A percentile compares a stretch with the other conserved stretches of the same genome.
Conservation (phyloP, 2,329 filamentous ascomycete species). For the Corinectria fuckeliana region DNA sequence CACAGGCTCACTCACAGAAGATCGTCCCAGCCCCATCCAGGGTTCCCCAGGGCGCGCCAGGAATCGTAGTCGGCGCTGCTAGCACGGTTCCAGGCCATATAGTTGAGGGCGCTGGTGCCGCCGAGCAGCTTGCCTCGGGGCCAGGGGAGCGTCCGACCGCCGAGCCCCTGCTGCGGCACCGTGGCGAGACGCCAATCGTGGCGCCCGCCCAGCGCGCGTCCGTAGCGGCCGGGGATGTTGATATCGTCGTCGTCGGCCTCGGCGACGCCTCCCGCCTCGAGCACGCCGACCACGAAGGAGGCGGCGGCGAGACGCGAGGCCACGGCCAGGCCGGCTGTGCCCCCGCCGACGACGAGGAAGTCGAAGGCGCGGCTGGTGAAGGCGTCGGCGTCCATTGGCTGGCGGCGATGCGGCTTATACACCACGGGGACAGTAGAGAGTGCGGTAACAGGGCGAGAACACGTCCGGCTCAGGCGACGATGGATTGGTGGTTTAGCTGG, state of each 20-base stretch:
- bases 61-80: conserved; percentile 58
- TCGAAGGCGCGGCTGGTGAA: conserved; percentile 39
- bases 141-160: conserved; percentile 49
- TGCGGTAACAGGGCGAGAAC: background rate
- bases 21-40: conserved; percentile 62
- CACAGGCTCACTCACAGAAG: conserved; percentile 39
- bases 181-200: conserved; percentile 53
- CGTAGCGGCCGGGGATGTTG: conserved; percentile 47
- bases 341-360: conserved; percentile 58
- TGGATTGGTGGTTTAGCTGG: background rate
- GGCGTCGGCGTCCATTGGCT: conserved; percentile 20
- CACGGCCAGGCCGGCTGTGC: conserved; percentile 60
- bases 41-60: conserved; percentile 64
- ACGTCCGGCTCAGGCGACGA: background rate
- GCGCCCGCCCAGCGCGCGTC: conserved; percentile 43
- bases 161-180: conserved; percentile 45
- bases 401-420: conserved; percentile 9
- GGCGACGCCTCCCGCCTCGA: conserved; percentile 44
- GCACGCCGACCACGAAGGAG: conserved; percentile 39
- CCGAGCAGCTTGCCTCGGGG: conserved; percentile 61
- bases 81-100: conserved; percentile 60
- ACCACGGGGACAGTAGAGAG: background rate
- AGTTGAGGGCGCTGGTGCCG: conserved; percentile 67
- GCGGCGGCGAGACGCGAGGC: conserved; percentile 55
- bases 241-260: conserved; percentile 41